Percentiles rank a stretch among this genome's conserved stretches.
phyloP scores from a whole-genome alignment of 1,284 basidiomycete species.

The Phylloporus gajari region DNA sequence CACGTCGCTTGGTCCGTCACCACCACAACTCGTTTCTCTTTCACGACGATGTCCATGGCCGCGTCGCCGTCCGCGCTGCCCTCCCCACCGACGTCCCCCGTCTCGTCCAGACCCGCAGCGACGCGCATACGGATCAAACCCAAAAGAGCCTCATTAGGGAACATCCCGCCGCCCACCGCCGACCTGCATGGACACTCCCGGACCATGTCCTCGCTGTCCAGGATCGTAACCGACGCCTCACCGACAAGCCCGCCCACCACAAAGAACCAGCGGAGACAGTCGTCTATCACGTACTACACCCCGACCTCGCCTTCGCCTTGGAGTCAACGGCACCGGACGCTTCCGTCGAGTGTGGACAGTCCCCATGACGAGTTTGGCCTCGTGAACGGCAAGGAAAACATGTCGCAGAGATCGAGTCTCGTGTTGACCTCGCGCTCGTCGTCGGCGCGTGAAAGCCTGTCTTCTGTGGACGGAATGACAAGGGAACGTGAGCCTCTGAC shows the following conservation, averaged over 20 bases:
- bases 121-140: constrained; percentile 25
- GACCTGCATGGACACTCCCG: neutral
- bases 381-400: constrained; percentile 24
- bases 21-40: neutral
- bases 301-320: constrained; percentile 40
- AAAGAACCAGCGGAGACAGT: constrained; percentile 56
- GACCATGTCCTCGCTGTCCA: constrained; percentile 21
- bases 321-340: constrained; percentile 22
- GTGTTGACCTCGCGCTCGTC: constrained; percentile 22
- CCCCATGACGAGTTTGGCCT: constrained; percentile 16
- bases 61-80: constrained; percentile 11
- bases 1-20: constrained; percentile 5
- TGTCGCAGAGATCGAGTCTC: constrained; percentile 36
- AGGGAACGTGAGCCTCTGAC: constrained; percentile 42
- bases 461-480: constrained; percentile 15
- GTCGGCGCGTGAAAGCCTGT: constrained; percentile 29
- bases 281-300: constrained; percentile 69
- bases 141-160: neutral
- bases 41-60: neutral
- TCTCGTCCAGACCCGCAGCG: constrained; percentile 17
- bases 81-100: constrained; percentile 28
- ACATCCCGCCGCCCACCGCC: neutral
- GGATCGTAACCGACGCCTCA: constrained; percentile 12
- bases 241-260: constrained; percentile 7
- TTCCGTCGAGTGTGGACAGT: constrained; percentile 9